These are phyloP conservation scores for Pascua guehoae DNA, from an alignment of 1,284 basidiomycete species.

Conservation along the genomic window DNA sequence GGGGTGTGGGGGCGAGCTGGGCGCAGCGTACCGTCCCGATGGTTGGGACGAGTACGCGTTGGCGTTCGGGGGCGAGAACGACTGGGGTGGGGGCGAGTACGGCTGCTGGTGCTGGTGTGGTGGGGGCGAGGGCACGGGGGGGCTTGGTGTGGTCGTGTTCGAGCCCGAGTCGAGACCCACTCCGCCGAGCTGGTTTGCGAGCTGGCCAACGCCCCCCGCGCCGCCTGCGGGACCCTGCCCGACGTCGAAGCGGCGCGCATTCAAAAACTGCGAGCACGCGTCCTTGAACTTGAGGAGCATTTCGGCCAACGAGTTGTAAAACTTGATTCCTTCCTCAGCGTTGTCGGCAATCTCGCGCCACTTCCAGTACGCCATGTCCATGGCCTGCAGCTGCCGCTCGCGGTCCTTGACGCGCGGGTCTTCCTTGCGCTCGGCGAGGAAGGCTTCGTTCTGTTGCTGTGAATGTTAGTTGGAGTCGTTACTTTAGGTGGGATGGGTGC, in stretches of 20 bases:
- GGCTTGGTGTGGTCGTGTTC: no score
- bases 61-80: not conserved
- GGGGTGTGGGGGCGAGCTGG: not conserved
- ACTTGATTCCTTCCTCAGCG: slow-evolving; percentile 85
- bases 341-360: slow-evolving; percentile 82
- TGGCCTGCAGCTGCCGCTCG: slow-evolving; percentile 78
- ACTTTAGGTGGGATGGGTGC: no score
- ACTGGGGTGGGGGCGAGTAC: not conserved
- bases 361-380: slow-evolving; percentile 82
- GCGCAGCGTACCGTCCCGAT: not conserved
- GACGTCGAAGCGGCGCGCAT: slow-evolving; percentile 60
- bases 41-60: not conserved
- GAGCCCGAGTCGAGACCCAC: no score
- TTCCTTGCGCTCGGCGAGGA: slow-evolving; percentile 72
- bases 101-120: not conserved
- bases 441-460: slow-evolving; percentile 69
- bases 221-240: slow-evolving; percentile 27
- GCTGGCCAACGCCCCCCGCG: not conserved
- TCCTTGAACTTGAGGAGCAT: slow-evolving; percentile 71
- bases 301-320: slow-evolving; percentile 74
- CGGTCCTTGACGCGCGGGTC: slow-evolving; percentile 75
- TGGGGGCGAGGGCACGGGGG: no score
- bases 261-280: slow-evolving; percentile 68
- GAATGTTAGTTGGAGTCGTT: not conserved
- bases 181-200: not conserved